Evolutionary conservation across 768 basidiomycete genomes (phyloP).

Genomic region (Tubosaeta brunneosetosa): DNA sequence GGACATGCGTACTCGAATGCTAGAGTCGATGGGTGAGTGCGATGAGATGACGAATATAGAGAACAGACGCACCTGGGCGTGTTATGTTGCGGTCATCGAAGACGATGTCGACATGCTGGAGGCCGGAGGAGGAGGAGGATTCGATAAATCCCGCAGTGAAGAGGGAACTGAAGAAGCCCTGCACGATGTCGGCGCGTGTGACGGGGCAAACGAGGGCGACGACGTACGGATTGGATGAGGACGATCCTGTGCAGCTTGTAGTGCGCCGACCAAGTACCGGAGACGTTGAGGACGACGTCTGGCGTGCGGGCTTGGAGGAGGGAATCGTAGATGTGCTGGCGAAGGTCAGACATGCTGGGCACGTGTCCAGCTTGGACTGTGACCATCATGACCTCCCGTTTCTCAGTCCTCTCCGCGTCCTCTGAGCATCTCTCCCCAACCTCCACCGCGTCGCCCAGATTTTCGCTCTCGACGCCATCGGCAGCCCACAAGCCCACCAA

Average conservation of each 20-base stretch:
- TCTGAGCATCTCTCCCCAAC: conserved; percentile 51
- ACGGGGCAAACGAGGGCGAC: not conserved
- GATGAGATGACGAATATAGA: not conserved
- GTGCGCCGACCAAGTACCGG: conserved; percentile 62
- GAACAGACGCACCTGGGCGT: conserved; percentile 57
- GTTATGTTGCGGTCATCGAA: conserved; percentile 90
- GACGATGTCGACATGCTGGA: conserved; percentile 59
- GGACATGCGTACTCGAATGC: conserved; percentile 78
- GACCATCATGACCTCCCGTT: conserved; percentile 55
- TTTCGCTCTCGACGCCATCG: conserved; percentile 58
- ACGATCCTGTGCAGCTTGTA: conserved; percentile 83
- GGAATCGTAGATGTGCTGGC: conserved; percentile 71
- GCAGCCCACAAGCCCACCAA: conserved; percentile 33
- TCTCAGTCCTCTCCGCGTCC: conserved; percentile 61
- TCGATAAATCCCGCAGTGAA: conserved; percentile 80
- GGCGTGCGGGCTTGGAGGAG: conserved; percentile 69
- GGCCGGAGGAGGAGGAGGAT: conserved; percentile 33
- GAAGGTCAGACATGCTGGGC: conserved; percentile 38
- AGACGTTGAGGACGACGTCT: conserved; percentile 71
- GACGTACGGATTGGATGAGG: conserved; percentile 80
- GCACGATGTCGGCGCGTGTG: conserved; percentile 5
- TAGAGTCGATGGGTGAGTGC: conserved; percentile 26
- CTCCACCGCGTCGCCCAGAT: conserved; percentile 53
- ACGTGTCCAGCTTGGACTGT: not conserved
- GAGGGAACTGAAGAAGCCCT: conserved; percentile 87